Evolutionary conservation across 768 basidiomycete species (phyloP), one percentile per base, ranked within the genome.

Genomic region (Jaapia argillacea): DNA sequence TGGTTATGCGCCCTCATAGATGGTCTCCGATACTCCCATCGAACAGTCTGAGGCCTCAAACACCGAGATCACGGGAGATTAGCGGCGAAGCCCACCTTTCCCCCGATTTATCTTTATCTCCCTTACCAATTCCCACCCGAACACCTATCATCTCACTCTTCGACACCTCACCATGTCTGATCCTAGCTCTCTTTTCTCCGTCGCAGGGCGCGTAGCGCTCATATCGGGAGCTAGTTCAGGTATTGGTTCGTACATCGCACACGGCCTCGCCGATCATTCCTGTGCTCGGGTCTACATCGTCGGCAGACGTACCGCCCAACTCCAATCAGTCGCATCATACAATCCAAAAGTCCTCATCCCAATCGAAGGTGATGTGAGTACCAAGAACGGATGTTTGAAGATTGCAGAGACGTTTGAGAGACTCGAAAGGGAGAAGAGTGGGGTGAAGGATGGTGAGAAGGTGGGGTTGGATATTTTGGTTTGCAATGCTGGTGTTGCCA

Each of bases 261-360:
- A 49, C 6, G 51, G 45, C 1, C 48, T 52, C 46, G 48, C 43
- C 5, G 25, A 40, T 13, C 45, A 41, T 7, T 48, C 48, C 24
- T 42, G 40, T 23, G 24, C 45, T 10, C 51, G 51, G 31, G 44
- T 52, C 22, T 52, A 52, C 41, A 52, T 52, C 41, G 42, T 42
- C 14, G 51, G 51, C 4, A 45, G 51, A 12, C 51, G 51, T 12
- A 24, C 23, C 24, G 21, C 43, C n/a, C 25, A 40, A 22, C 41
- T 52, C 31, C 21, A 39, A 24, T 35, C 18, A 10, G 39, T 44
- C 5, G 43, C 46, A 39, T 39, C 37, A 7, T 7, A 7, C 20
- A 7, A 7, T 39, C 20, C 12, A 7, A 20, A 20, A 7, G 20
- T 39, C 37, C 7, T 33, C 28, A 16, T 33, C 28, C 28, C 28